Base-by-base conservation (phyloP, 2,329 filamentous ascomycete species). In the Didymella segeticola region DNA sequence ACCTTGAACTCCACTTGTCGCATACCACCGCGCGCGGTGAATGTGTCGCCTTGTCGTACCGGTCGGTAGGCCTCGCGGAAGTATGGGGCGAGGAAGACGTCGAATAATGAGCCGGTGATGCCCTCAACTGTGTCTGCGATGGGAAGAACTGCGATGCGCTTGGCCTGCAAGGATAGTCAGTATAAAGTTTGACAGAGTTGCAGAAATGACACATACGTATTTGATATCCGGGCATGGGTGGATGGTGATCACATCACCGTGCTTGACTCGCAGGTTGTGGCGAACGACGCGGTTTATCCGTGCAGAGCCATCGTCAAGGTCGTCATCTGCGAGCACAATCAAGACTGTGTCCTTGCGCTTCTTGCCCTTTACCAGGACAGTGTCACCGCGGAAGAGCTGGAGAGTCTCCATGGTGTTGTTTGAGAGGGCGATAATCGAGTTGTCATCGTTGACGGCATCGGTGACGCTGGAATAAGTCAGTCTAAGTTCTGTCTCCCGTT, bases 1-100 rank as follows among this genome's bases (percentile, higher is more conserved):
- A 99, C 93, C 84, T 99, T 99, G 83, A 99, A 99, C 75, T 99
- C 95, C 29, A 99, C 95, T 79, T 97, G 93, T 77, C 95, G 88
- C 95, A 99, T 99, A 75, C 93, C 93, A 80, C 93, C 95, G 71
- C 95, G 89, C 58, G 95, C 91, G 76, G 93, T 97, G 84, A 99
- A 99, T 53, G 97, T 86, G 74, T 99, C 95, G 70, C 95, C 95
- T 83, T 98, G 95, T 75, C 93, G 89, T 58, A 99, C 92, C 50
- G 95, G 95, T 75, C 95, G 86, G 83, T 99, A 99, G 61, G 95
- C 93, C 84, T 99, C 95, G 71, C 93, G 91, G 89, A 99, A 99
- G 83, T 99, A 99, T 71, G 95, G 95, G 56, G 95, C 95, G 65
- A 99, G 92, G 87, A 96, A 99, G 70, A 98, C 95, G 73, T 99